Evolutionary conservation across 2,329 filamentous ascomycete species (phyloP).

Genomic region (Nigrograna mackinnonii): DNA sequence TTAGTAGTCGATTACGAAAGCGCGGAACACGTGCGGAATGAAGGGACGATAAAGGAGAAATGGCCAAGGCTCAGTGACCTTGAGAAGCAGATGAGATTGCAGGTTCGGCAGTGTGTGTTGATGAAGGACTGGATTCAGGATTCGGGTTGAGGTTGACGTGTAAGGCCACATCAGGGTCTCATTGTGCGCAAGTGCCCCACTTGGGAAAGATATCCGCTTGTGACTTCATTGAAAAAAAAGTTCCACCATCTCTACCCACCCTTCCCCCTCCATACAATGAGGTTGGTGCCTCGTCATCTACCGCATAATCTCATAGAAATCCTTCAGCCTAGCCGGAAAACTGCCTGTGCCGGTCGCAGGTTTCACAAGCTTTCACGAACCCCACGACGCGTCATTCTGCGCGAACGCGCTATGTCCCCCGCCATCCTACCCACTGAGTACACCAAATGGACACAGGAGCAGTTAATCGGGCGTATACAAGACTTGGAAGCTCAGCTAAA

Average conservation of each 20-base stretch:
- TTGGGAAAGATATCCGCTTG: no score
- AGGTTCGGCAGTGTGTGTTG: no score
- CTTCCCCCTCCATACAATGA: slow-evolving; percentile 27
- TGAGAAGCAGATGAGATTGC: no score
- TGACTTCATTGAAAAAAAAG: slow-evolving; percentile 31
- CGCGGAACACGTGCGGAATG: no score
- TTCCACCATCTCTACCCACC: slow-evolving; percentile 13
- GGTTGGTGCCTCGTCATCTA: slow-evolving; percentile 21
- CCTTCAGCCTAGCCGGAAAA: slow-evolving; percentile 25
- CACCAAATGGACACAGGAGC: slow-evolving; percentile 35
- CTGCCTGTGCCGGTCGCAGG: slow-evolving; percentile 24
- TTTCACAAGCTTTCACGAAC: slow-evolving; percentile 39
- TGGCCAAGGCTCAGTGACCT: no score
- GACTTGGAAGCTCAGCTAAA: slow-evolving; percentile 29
- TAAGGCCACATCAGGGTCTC: no score
- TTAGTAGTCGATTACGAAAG: no score
- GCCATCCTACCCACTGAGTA: slow-evolving; percentile 26
- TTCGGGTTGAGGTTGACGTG: no score
- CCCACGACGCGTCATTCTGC: slow-evolving; percentile 23
- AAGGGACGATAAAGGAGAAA: no score
- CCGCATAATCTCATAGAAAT: slow-evolving; percentile 31
- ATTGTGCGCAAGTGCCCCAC: no score
- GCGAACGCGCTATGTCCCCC: slow-evolving; percentile 10
- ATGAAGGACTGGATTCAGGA: no score
- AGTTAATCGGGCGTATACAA: slow-evolving; percentile 36